Percentiles rank a stretch among this genome's conserved stretches.
Conservation (phyloP, 306 rosid species). For the Vachellia pachyceras region DNA sequence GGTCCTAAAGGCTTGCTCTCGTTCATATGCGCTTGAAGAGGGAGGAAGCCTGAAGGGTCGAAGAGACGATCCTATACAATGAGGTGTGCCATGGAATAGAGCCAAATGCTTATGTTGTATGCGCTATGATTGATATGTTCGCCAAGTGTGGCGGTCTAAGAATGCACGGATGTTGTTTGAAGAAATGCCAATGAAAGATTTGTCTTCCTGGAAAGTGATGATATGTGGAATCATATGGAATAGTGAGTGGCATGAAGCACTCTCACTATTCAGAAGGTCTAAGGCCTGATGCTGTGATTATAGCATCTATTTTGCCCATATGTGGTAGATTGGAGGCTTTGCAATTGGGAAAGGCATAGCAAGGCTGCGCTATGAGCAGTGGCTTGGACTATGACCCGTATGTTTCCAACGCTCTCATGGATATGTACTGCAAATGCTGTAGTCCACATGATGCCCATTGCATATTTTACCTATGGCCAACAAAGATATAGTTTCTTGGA, state of each 20-base stretch:
- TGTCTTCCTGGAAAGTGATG: conserved; percentile 56
- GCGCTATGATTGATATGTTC: conserved; percentile 55
- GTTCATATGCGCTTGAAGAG: conserved; percentile 36
- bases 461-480: conserved; percentile 42
- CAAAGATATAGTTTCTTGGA: conserved; percentile 54
- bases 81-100: background rate
- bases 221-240: conserved; percentile 45
- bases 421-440: conserved; percentile 58
- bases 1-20: conserved; percentile 59
- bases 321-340: conserved; percentile 51
- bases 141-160: conserved; percentile 43
- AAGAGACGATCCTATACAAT: conserved; percentile 16
- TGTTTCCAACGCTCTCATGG: conserved; percentile 52
- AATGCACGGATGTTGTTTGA: conserved; percentile 50
- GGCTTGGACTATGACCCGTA: conserved; percentile 52
- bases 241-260: conserved; percentile 46
- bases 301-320: conserved; percentile 42
- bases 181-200: conserved; percentile 50
- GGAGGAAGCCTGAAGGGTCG: conserved; percentile 51
- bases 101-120: conserved; percentile 44
- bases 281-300: conserved; percentile 48
- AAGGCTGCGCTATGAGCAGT: conserved; percentile 49
- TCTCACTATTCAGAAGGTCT: conserved; percentile 46
- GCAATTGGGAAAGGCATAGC: conserved; percentile 51
- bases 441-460: conserved; percentile 43